Base-by-base conservation (phyloP, 2,329 filamentous ascomycete species). In the Talaromyces amestolkiae region DNA sequence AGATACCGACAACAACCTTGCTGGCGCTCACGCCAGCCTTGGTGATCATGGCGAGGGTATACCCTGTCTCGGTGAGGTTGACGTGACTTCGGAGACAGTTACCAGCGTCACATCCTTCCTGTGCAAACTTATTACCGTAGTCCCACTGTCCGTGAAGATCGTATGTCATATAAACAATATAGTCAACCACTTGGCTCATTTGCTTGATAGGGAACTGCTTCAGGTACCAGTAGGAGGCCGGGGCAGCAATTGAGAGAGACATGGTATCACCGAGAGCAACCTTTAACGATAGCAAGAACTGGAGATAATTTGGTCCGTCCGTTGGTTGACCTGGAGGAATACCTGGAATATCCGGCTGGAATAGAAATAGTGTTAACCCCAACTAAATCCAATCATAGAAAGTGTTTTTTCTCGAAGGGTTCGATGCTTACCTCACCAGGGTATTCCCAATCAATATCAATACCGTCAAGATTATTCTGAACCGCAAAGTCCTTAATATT, bases 401-500 rank as follows among this genome's bases (percentile, higher is more conserved):
- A 45, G 15, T 43, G 22, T 22, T 22, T 22, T 43, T 22, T 24
- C 7, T 11, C 43, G 6, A n/a, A 3, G 27, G 27, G 24, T 56
- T 33, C 19, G 51, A 13, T 56, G 27, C 51, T 56, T 56, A 56
- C 51, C 27, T 61, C 58, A 8, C 58, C 79, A 3, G 78, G 78
- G 59, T 80, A 69, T 65, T 75, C 80, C 68, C 72, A 76, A 51
- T 80, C 79, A 64, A 77, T 63, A 63, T 47, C 43, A 47, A 47
- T 47, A 6, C 43, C 43, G 58, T 82, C 79, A 0, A 83, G 67
- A 4, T 72, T 69, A 41, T 81, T 43, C 47, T 80, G 37, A 37
- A 77, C 70, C 61, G 83, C 19, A 68, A 85, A 77, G 47, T 77
- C 62, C 67, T 77, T 68, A 51, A 79, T 61, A 69, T 77, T 77